Base-by-base conservation (phyloP, 225 moss, liverwort and hornwort species). In the Antitrichia curtipendula region DNA sequence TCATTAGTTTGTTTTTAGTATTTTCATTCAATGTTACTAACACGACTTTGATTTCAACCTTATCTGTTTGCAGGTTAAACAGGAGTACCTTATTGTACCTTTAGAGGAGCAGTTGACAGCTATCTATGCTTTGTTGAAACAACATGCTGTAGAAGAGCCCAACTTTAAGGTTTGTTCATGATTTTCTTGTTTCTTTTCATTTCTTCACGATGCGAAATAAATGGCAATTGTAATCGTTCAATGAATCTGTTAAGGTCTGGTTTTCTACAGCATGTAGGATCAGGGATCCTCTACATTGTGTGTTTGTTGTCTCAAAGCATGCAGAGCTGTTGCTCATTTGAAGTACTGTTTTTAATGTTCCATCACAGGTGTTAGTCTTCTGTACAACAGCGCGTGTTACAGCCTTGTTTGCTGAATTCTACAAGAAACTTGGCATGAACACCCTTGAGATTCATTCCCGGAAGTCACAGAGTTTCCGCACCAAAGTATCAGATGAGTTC, bases 391-490 rank as follows among this genome's bases (percentile, higher is more conserved):
- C 97, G 40, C 95, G 97, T 83, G 87, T 86, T 32, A 97, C 98
- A 45, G 94, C 92, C 81, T 89, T 99, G 13, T 89, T 97, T 87
- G 98, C 98, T 70, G 98, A 99, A 87, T 87, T 96, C 43, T 95
- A 96, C 78, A 91, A 90, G 78, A 95, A 95, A 63, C 91, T 97
- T 82, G 97, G 97, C 63, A 87, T 95, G 87, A 96, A 97, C 91
- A 94, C 95, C 52, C 95, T 97, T 57, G 98, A 99, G 82, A 99
- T 99, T 62, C 98, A 99, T 81, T 99, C 98, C 27, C 94, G 96
- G 63, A 97, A 95, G 90, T 90, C 93, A 41, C 98, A 99, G 82
- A 82, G 82, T 58, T 96, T 92, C 86, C 94, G 98, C 60, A 98
- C 95, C 49, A 95, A 92, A 84, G 95, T 94, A 66, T 98, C 98